Percentiles rank a stretch among this genome's conserved stretches.
Evolutionary conservation across 2,329 filamentous ascomycete species (phyloP).

Genomic region (Didymella pinodella): DNA sequence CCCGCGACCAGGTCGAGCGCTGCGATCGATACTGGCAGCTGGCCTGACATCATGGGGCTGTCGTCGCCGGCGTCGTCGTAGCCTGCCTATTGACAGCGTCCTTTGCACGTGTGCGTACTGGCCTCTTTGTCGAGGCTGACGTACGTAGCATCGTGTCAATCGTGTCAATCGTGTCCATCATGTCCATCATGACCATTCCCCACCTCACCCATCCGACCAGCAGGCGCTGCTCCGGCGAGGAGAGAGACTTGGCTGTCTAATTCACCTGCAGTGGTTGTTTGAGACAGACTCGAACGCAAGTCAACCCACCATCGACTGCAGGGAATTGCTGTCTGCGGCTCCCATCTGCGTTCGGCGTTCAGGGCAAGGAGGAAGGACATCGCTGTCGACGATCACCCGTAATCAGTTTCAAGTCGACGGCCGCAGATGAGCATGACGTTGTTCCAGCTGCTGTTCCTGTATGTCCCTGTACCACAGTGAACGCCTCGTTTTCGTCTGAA

Average conservation of each 20-base stretch:
- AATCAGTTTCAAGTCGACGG: slow-evolving; percentile 10
- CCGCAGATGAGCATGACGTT: slow-evolving; percentile 11
- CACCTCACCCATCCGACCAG: not conserved
- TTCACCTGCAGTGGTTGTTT: slow-evolving; percentile 30
- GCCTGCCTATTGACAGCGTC: slow-evolving; percentile 10
- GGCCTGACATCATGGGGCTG: slow-evolving; percentile 22
- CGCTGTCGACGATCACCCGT: slow-evolving; percentile 35
- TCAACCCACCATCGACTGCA: slow-evolving; percentile 17
- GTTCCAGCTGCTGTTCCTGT: slow-evolving; percentile 37
- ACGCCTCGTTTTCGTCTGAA: slow-evolving; percentile 37
- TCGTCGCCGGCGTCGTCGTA: slow-evolving; percentile 1
- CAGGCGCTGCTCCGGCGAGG: not conserved
- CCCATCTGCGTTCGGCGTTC: slow-evolving; percentile 23
- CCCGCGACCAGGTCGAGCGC: slow-evolving; percentile 21
- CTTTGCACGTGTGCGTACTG: slow-evolving; percentile 15
- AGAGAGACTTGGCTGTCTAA: not conserved
- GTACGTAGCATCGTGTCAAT: slow-evolving; percentile 20
- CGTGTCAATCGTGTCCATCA: slow-evolving; percentile 4
- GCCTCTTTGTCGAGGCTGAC: slow-evolving; percentile 15
- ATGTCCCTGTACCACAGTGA: slow-evolving; percentile 38
- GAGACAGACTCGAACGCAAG: slow-evolving; percentile 31
- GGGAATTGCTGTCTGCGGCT: slow-evolving; percentile 20
- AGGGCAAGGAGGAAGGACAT: slow-evolving; percentile 17
- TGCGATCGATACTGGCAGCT: not conserved
- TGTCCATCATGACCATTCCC: not conserved